phyloP scores from a whole-genome alignment of 345 rosid species.

The Bretschneidera sinensis region DNA sequence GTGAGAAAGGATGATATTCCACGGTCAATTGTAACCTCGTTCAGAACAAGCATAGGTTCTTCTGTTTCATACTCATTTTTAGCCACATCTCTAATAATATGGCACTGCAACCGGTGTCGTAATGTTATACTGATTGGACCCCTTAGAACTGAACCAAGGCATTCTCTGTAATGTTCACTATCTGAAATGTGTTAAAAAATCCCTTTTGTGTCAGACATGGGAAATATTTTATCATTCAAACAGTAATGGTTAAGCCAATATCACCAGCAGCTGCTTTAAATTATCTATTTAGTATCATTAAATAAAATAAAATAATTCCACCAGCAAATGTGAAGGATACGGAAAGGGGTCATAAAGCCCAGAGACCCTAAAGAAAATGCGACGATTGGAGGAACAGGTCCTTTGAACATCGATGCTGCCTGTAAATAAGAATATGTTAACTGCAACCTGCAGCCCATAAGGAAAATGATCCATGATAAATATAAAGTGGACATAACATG shows the following conservation, averaged over 20 bases:
- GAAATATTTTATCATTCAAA: too few species aligned
- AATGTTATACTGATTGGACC: conserved; percentile 95
- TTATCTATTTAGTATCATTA: too few species aligned
- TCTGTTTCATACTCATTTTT: conserved; percentile 67
- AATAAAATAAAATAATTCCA: background rate
- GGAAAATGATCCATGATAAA: conserved; percentile 1
- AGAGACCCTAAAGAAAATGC: conserved; percentile 96
- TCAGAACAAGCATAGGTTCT: conserved; percentile 73
- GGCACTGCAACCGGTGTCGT: conserved; percentile 83
- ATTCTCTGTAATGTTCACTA: conserved; percentile 79
- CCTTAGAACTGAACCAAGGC: conserved; percentile 64
- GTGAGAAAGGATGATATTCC: conserved; percentile 94
- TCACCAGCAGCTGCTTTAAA: too few species aligned
- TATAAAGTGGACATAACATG: background rate
- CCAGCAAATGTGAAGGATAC: conserved; percentile 60
- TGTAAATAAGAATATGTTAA: conserved; percentile 33
- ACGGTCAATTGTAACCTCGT: conserved; percentile 99
- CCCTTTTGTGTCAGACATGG: conserved; percentile 1
- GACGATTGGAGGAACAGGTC: conserved; percentile 96
- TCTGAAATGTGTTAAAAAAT: conserved; percentile 51
- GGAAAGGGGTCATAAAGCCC: conserved; percentile 98
- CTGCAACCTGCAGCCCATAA: background rate
- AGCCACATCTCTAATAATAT: conserved; percentile 75
- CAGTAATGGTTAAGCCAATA: too few species aligned
- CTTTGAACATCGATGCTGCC: conserved; percentile 99